A percentile compares a stretch with the other conserved stretches of the same genome.
Conservation (phyloP, 2,329 filamentous ascomycete species). For the Alternaria sp. region DNA sequence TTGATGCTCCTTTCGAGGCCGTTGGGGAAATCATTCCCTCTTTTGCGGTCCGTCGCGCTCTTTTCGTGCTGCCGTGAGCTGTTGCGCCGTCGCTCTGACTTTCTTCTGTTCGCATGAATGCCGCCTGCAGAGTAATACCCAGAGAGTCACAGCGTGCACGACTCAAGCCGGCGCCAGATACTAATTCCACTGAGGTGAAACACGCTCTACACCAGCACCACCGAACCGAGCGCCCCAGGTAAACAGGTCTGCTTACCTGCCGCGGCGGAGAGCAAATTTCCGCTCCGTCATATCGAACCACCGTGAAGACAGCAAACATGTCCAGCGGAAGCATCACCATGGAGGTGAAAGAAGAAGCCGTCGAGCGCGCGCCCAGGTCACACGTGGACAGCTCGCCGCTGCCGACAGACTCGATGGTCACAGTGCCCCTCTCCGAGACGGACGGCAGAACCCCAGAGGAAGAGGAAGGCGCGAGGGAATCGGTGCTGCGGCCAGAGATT, state of each 20-base stretch:
- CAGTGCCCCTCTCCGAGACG: conserved; percentile 74
- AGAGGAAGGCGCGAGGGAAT: conserved; percentile 27
- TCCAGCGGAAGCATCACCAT: conserved; percentile 18
- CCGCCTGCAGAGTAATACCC: neutral
- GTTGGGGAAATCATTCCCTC: neutral
- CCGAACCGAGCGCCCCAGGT: conserved; percentile 15
- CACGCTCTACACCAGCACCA: conserved; percentile 26
- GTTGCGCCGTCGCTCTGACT: conserved; percentile 5
- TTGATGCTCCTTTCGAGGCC: conserved; percentile 23
- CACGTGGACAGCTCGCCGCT: conserved; percentile 41
- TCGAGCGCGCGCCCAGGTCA: conserved; percentile 31
- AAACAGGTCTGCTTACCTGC: neutral
- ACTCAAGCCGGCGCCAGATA: conserved; percentile 7
- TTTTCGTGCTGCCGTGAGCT: conserved; percentile 1
- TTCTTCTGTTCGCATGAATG: neutral
- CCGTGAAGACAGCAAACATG: neutral
- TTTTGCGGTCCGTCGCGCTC: conserved; percentile 10
- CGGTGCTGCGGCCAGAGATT: conserved; percentile 33
- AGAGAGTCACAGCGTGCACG: neutral
- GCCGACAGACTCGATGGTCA: conserved; percentile 75
- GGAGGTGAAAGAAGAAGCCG: conserved; percentile 20
- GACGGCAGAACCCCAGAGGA: conserved; percentile 49
- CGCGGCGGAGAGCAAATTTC: conserved; percentile 6
- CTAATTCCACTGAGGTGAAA: conserved; percentile 29
- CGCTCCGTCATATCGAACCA: conserved; percentile 5